These are phyloP conservation scores for Yamadazyma philogaea DNA, from an alignment of 805 yeast genomes.

Conservation along the genomic window DNA sequence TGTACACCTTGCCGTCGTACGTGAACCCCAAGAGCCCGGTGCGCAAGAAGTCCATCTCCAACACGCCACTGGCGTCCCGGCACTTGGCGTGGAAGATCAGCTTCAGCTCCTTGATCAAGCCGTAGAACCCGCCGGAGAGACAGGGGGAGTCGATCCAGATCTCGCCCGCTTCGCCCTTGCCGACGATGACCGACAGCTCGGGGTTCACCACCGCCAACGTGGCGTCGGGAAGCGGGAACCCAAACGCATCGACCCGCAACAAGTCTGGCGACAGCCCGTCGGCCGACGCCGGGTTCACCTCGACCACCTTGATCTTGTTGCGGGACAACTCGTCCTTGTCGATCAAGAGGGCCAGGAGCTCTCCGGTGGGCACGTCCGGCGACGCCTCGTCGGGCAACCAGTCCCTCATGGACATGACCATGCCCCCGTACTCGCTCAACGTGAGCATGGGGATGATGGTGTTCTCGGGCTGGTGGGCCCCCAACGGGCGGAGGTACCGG, in stretches of 20 bases:
- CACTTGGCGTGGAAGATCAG: constrained; percentile 81
- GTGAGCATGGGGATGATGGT: constrained; percentile 88
- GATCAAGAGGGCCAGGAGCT: constrained; percentile 62
- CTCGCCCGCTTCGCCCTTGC: constrained; percentile 84
- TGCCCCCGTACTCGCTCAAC: constrained; percentile 91
- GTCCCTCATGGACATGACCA: constrained; percentile 87
- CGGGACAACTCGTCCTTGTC: constrained; percentile 72
- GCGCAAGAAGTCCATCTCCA: constrained; percentile 78
- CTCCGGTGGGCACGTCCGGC: constrained; percentile 24
- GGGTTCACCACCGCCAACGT: constrained; percentile 93
- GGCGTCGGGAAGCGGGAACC: constrained; percentile 92
- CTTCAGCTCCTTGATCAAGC: constrained; percentile 59
- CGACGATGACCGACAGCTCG: constrained; percentile 73
- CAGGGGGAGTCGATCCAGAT: constrained; percentile 97
- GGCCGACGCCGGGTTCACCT: constrained; percentile 50
- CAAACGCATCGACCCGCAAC: constrained; percentile 84
- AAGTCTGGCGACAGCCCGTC: constrained; percentile 40
- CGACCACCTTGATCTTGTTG: constrained; percentile 65
- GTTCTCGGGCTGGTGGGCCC: constrained; percentile 70
- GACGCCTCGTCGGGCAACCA: constrained; percentile 63
- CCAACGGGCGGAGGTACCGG: constrained; percentile 87
- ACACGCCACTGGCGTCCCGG: constrained; percentile 62
- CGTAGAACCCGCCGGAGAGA: constrained; percentile 88
- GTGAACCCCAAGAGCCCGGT: constrained; percentile 91
- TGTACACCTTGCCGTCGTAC: constrained; percentile 80